A percentile compares a stretch with the other conserved stretches of the same genome.
Conservation (phyloP, 805 yeast genomes). For the Saccharomyces eubayanus region DNA sequence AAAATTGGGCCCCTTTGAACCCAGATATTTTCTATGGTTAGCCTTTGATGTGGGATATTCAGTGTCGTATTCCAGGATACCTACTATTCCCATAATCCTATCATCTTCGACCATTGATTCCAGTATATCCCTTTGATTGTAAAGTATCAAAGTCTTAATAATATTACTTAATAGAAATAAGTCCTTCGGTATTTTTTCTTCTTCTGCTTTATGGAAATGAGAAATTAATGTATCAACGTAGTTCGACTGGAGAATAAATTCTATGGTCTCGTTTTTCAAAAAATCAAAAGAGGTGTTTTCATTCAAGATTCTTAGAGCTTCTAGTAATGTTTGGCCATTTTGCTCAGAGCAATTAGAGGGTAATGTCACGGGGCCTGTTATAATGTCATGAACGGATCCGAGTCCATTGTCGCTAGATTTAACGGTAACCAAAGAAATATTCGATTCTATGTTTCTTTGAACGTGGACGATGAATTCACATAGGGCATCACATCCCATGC, state of each 20-base stretch:
- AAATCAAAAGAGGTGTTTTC: conserved; percentile 55
- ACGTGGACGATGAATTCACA: conserved; percentile 72
- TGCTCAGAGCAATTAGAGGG: conserved; percentile 50
- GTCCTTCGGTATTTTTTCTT: conserved; percentile 40
- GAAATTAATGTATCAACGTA: conserved; percentile 47
- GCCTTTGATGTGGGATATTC: conserved; percentile 77
- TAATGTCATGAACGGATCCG: conserved; percentile 59
- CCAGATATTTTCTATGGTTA: conserved; percentile 63
- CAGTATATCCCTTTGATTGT: conserved; percentile 58
- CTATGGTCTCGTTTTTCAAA: conserved; percentile 49
- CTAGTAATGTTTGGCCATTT: conserved; percentile 39
- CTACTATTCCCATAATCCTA: conserved; percentile 51
- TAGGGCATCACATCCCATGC: conserved; percentile 75
- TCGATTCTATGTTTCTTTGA: conserved; percentile 52
- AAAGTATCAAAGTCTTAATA: conserved; percentile 58
- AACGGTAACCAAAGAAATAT: conserved; percentile 68
- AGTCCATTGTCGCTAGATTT: conserved; percentile 38
- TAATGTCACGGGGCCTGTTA: conserved; percentile 69
- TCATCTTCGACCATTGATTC: conserved; percentile 51
- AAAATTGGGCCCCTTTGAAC: conserved; percentile 41
- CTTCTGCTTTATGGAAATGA: conserved; percentile 52
- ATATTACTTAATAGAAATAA: conserved; percentile 66
- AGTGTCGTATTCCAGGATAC: conserved; percentile 84
- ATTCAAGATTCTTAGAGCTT: conserved; percentile 47
- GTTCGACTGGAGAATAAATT: conserved; percentile 44